phyloP scores from a whole-genome alignment of 2,329 filamentous ascomycete species.

The Penicillium vulpinum region DNA sequence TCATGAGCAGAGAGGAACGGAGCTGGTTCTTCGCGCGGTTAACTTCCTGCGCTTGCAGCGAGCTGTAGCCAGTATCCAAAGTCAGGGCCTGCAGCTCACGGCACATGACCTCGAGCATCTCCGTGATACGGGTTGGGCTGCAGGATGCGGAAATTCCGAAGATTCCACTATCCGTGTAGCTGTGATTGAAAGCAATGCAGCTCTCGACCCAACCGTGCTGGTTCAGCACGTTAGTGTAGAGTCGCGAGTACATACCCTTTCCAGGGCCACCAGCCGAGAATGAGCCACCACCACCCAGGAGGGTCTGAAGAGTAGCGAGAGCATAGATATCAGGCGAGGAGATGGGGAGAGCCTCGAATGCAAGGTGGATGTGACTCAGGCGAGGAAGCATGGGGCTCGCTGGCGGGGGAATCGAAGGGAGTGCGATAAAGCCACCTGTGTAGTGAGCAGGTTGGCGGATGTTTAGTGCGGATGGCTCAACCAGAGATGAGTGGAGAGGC shows the following conservation, averaged over 20 bases:
- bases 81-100: slow-evolving; percentile 80
- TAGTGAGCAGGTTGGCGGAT: slow-evolving; percentile 72
- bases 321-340: slow-evolving; percentile 92
- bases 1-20: slow-evolving; percentile 87
- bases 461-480: slow-evolving; percentile 52
- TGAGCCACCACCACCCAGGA: slow-evolving; percentile 92
- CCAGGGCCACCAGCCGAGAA: slow-evolving; percentile 96
- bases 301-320: slow-evolving; percentile 88
- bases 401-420: slow-evolving; percentile 77
- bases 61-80: slow-evolving; percentile 70
- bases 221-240: slow-evolving; percentile 97
- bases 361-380: slow-evolving; percentile 90
- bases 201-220: slow-evolving; percentile 97
- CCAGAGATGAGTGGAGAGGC: slow-evolving; percentile 51
- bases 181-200: slow-evolving; percentile 95
- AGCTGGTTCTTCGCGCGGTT: slow-evolving; percentile 96
- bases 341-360: slow-evolving; percentile 92
- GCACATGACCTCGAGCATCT: slow-evolving; percentile 95
- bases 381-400: slow-evolving; percentile 73
- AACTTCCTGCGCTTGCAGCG: slow-evolving; percentile 75
- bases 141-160: slow-evolving; percentile 93
- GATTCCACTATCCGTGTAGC: slow-evolving; percentile 90
- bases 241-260: slow-evolving; percentile 97
- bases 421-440: slow-evolving; percentile 87
- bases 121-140: slow-evolving; percentile 70